Evolutionary conservation across 768 basidiomycete species (phyloP), one percentile per base, ranked within the genome.

Genomic region (Gautieria morchelliformis): DNA sequence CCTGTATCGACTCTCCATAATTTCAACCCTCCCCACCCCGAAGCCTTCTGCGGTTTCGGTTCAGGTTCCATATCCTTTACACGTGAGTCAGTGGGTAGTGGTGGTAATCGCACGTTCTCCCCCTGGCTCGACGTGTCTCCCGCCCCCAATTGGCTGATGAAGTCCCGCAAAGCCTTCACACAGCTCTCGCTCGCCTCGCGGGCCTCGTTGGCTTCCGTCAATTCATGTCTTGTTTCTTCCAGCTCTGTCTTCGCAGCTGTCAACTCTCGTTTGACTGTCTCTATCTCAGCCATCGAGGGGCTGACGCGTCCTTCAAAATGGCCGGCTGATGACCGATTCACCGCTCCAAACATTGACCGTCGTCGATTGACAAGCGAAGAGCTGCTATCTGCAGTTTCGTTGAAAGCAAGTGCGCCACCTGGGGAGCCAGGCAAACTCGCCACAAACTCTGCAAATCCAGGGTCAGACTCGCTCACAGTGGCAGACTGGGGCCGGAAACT

Each of bases 111-210:
- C 17, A 66, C 63, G 52, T 49, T 33, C 19, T 52, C 55, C 17
- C 53, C 37, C 1, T 42, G n/a, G 22, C 39, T 54, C 19, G 63
- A 50, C n/a, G 56, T 44, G 47, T 67, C 69, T 9, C 86, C 86
- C 50, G 87, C 75, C 57, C 82, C 81, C 66, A 85, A 82, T 61
- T 89, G 83, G 20, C 80, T 81, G 61, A 91, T 90, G 66, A 87
- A 97, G 58, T 83, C 85, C 39, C 93, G 78, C 44, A 98, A 73
- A 0, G 87, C 89, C 55, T 80, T 83, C 61, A 89, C 82, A 66
- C 91, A 93, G 0, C 79, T 79, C 62, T 97, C 93, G 37, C 87
- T 89, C 4, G 94, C 94, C 65, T 91, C 84, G 49, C 83, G 77
- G 3, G 89, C 91, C 69, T 97, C 94, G 60, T 80, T 84, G 1